Percentiles rank a stretch among this genome's conserved stretches.
These are phyloP conservation scores for Phlebiopsis flavidoalba DNA, from an alignment of 768 basidiomycete species.

Conservation along the genomic window DNA sequence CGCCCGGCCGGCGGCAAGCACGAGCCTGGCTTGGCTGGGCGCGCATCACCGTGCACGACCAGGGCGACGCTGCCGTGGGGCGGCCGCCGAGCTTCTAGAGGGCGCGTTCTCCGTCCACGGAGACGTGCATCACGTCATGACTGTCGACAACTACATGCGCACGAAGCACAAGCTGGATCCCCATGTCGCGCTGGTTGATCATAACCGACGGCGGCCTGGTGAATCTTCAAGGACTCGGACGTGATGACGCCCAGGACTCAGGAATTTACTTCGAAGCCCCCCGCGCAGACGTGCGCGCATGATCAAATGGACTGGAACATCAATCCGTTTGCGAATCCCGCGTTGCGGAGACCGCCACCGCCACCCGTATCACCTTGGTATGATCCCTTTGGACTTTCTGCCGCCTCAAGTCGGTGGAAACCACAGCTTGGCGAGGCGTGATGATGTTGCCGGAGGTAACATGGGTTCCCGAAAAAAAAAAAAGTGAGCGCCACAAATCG, in stretches of 20 bases:
- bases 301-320: constrained; percentile 66
- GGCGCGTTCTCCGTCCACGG: constrained; percentile 72
- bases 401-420: constrained; percentile 22
- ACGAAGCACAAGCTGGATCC: constrained; percentile 56
- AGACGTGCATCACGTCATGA: constrained; percentile 64
- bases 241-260: constrained; percentile 48
- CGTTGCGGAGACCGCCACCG: constrained; percentile 32
- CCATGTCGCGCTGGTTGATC: constrained; percentile 35
- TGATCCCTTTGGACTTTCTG: constrained; percentile 31
- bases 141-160: constrained; percentile 64
- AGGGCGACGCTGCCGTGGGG: constrained; percentile 42
- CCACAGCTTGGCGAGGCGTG: constrained; percentile 37
- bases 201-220: constrained; percentile 53
- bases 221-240: constrained; percentile 74
- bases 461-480: too few species aligned
- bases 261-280: constrained; percentile 36
- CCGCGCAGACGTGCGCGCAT: constrained; percentile 55
- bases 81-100: constrained; percentile 59
- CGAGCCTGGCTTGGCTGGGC: constrained; percentile 77
- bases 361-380: constrained; percentile 35
- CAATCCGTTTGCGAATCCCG: constrained; percentile 48
- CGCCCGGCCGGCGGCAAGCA: constrained; percentile 32
- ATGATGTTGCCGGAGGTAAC: constrained; percentile 49
- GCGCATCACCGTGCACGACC: constrained; percentile 67
- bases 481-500: constrained; percentile 41